These are phyloP conservation scores for Albophoma yamanashiensis DNA, from an alignment of 2,329 filamentous ascomycete genomes.

Conservation along the genomic window DNA sequence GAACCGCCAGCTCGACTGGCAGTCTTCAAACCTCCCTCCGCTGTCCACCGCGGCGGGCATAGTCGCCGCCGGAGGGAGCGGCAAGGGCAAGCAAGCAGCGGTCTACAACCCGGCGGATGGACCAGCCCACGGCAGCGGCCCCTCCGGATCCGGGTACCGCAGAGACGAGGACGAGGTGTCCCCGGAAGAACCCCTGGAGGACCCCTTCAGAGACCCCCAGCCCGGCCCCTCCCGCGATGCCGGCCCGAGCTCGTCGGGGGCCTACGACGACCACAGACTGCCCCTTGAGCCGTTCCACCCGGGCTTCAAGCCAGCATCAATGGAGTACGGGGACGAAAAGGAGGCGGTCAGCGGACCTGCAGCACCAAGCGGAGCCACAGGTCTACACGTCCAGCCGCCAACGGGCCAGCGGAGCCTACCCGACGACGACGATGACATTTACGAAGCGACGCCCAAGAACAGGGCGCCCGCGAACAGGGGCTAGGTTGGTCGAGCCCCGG, in stretches of 20 bases:
- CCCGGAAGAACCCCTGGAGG: constrained; percentile 17
- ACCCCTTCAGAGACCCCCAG: constrained; percentile 23
- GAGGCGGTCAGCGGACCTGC: constrained; percentile 5
- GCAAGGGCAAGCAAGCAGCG: constrained; percentile 24
- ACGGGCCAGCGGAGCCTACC: constrained; percentile 12
- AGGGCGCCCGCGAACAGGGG: constrained; percentile 27
- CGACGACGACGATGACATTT: constrained; percentile 27
- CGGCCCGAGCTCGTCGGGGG: constrained; percentile 7
- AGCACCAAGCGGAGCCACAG: constrained; percentile 4
- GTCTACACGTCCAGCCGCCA: constrained; percentile 3
- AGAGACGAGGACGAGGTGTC: constrained; percentile 10
- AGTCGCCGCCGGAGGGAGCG: constrained; percentile 10
- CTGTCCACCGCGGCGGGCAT: not conserved
- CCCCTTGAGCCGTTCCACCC: constrained; percentile 28
- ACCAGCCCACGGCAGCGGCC: constrained; percentile 11
- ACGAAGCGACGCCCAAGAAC: constrained; percentile 25
- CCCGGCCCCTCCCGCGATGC: constrained; percentile 1
- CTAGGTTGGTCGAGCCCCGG: constrained; percentile 3
- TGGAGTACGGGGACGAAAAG: not conserved
- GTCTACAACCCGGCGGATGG: constrained; percentile 13
- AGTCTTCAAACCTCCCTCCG: not conserved
- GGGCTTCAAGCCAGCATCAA: constrained; percentile 15
- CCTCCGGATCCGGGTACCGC: constrained; percentile 12
- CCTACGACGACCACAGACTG: constrained; percentile 13
- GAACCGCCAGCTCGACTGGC: constrained; percentile 10